Evolutionary conservation across 306 rosid species (phyloP).

Genomic region (Aeschynomene evenia): DNA sequence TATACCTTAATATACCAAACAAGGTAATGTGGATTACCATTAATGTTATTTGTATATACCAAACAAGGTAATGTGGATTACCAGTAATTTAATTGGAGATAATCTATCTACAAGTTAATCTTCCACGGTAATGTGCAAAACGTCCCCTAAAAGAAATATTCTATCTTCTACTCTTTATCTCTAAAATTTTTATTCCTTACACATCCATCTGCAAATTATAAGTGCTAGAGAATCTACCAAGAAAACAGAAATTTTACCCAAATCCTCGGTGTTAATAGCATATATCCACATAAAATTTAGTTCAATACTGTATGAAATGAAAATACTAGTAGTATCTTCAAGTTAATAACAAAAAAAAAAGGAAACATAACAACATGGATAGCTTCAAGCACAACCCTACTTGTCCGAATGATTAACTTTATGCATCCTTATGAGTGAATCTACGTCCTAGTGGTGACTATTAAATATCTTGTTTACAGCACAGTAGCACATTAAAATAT

Average conservation of each 20-base stretch:
- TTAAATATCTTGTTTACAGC: slow-evolving; percentile 35
- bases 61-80: no score
- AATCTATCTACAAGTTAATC: no score
- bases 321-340: neutral
- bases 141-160: no score
- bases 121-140: no score
- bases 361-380: neutral
- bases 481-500: slow-evolving; percentile 17
- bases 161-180: no score
- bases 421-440: slow-evolving; percentile 14
- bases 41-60: no score
- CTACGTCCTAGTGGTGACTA: slow-evolving; percentile 5
- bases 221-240: neutral
- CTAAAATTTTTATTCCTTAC: no score
- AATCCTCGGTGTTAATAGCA: neutral
- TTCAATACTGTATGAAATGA: neutral
- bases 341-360: neutral
- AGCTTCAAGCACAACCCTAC: neutral
- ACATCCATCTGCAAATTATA: neutral
- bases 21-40: no score
- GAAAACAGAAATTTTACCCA: neutral
- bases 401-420: neutral
- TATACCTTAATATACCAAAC: no score
- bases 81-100: no score
- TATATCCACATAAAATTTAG: no score